A percentile compares a stretch with the other conserved stretches of the same genome.
phyloP scores from a whole-genome alignment of 176 grass and related monocot genomes.

The Eremochloa ophiuroides region DNA sequence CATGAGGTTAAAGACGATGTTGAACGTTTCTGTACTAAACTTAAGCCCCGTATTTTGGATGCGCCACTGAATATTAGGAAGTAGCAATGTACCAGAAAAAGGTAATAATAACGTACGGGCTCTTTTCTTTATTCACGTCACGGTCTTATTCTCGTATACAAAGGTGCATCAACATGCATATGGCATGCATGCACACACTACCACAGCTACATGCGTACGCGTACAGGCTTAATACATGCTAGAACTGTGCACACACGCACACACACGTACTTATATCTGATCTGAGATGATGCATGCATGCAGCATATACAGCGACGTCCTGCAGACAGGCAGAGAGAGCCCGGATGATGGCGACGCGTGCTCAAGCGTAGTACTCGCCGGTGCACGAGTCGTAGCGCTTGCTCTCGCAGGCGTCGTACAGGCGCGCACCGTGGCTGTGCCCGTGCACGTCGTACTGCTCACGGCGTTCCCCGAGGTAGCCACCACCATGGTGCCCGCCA shows the following conservation, averaged over 20 bases:
- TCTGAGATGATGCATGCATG: neutral
- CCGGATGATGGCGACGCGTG: neutral
- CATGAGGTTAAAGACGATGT: too few species aligned
- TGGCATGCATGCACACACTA: neutral
- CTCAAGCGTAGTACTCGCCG: slow-evolving; percentile 11
- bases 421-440: neutral
- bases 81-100: too few species aligned
- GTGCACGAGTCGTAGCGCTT: slow-evolving; percentile 3
- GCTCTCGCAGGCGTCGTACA: slow-evolving; percentile 6
- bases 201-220: neutral
- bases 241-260: neutral
- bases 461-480: neutral
- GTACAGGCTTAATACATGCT: neutral
- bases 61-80: too few species aligned
- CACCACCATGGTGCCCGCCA: neutral
- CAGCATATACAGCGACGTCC: neutral
- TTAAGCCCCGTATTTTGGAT: too few species aligned
- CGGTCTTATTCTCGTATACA: neutral
- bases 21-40: too few species aligned
- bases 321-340: neutral
- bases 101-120: neutral
- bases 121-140: neutral
- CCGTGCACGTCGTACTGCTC: neutral
- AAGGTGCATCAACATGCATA: neutral
- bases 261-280: neutral